Conservation (phyloP, 495 filamentous ascomycete genomes). For the Collariella sp. region DNA sequence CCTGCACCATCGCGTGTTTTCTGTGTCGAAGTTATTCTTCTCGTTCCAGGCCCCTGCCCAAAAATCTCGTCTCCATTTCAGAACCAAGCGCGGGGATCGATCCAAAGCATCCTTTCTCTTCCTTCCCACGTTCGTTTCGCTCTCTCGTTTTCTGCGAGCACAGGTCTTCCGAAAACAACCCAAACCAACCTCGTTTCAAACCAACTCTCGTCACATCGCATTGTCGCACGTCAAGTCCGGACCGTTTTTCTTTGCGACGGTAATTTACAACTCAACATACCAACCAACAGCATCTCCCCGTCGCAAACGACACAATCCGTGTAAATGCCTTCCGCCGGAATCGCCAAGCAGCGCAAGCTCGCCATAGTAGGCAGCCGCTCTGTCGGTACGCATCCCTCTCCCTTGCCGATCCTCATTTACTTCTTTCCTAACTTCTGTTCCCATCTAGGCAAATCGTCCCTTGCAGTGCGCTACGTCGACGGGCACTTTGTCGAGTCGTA, state of each 20-base stretch:
- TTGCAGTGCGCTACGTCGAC: conserved; percentile 96
- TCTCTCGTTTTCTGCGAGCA: neutral
- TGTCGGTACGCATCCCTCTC: conserved; percentile 61
- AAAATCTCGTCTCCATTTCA: too few species aligned
- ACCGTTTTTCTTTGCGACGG: neutral
- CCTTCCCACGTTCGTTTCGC: too few species aligned
- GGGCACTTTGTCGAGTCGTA: conserved; percentile 98
- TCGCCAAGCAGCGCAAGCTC: conserved; percentile 93
- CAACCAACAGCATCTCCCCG: neutral
- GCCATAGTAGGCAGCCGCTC: conserved; percentile 96
- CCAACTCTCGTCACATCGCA: neutral
- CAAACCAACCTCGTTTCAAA: neutral
- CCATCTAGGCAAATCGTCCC: conserved; percentile 80
- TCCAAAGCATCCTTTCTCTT: too few species aligned
- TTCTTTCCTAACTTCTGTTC: neutral
- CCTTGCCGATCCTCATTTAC: conserved; percentile 3
- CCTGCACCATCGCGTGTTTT: too few species aligned
- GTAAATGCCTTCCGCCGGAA: conserved; percentile 55
- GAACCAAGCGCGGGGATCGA: too few species aligned
- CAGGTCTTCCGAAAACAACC: neutral
- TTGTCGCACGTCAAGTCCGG: neutral
- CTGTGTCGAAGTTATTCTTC: too few species aligned
- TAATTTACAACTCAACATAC: neutral
- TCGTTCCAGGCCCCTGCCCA: too few species aligned
- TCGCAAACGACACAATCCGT: neutral